Evolutionary conservation across 345 rosid genomes (phyloP).

Genomic region (Hibiscus mutabilis): DNA sequence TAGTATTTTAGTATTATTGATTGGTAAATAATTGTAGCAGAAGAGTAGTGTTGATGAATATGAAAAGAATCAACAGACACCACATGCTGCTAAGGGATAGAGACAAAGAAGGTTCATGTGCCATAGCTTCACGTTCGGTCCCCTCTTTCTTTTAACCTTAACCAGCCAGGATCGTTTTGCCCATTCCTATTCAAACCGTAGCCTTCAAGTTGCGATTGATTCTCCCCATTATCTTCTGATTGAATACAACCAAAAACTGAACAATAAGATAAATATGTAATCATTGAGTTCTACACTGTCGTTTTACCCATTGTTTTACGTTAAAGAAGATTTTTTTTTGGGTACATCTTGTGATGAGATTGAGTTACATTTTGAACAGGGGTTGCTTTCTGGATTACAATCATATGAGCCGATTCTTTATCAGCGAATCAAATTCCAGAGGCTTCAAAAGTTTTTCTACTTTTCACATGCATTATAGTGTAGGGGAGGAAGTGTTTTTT

Average conservation of each 20-base stretch:
- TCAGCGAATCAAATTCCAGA: not conserved
- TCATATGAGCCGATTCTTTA: too few relatives aligned
- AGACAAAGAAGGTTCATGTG: not conserved
- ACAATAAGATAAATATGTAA: not conserved
- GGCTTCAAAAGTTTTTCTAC: not conserved
- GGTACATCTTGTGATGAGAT: too few relatives aligned
- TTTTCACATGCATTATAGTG: not conserved
- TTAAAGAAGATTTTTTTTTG: too few relatives aligned
- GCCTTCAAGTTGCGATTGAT: slow-evolving; percentile 1
- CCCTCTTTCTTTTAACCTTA: not conserved
- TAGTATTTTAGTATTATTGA: too few relatives aligned
- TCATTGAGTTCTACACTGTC: not conserved
- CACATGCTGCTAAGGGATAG: not conserved
- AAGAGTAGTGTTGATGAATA: not conserved
- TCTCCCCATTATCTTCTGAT: too few relatives aligned
- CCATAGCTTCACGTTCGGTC: not conserved
- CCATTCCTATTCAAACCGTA: not conserved
- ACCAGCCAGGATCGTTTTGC: not conserved
- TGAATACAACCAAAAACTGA: not conserved
- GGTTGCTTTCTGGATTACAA: too few relatives aligned
- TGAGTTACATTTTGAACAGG: too few relatives aligned
- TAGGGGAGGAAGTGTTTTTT: too few relatives aligned
- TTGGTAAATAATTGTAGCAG: not conserved
- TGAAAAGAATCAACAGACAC: not conserved
- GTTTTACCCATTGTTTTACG: too few relatives aligned